phyloP scores from a whole-genome alignment of 2,329 filamentous ascomycete species.

The Aspergillus phoenicis region DNA sequence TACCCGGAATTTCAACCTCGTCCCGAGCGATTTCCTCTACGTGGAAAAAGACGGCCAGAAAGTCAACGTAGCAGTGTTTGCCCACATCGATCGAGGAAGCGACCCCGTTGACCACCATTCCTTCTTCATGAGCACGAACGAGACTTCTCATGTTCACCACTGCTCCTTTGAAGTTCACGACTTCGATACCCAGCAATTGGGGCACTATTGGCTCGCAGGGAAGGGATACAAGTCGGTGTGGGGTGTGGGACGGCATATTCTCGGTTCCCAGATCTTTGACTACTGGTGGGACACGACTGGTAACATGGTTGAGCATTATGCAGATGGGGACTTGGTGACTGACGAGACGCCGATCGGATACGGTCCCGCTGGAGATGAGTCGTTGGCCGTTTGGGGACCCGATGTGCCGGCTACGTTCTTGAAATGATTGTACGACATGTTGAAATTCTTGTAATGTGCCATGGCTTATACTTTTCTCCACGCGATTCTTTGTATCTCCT shows the following conservation, averaged over 20 bases:
- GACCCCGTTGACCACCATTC: slow-evolving; percentile 55
- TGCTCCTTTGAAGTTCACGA: slow-evolving; percentile 56
- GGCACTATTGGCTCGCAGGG: slow-evolving; percentile 53
- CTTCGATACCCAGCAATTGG: slow-evolving; percentile 55
- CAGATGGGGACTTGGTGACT: slow-evolving; percentile 21
- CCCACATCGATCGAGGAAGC: slow-evolving; percentile 54
- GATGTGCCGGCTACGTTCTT: slow-evolving; percentile 38
- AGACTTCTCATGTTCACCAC: slow-evolving; percentile 51
- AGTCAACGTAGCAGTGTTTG: slow-evolving; percentile 47
- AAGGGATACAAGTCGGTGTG: slow-evolving; percentile 46
- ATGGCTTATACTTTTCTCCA: no score
- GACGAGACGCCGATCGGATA: slow-evolving; percentile 36
- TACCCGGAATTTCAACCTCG: slow-evolving; percentile 34
- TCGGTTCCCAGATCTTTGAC: slow-evolving; percentile 23
- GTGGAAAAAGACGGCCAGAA: slow-evolving; percentile 21
- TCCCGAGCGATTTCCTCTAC: slow-evolving; percentile 36
- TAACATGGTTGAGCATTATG: slow-evolving; percentile 23
- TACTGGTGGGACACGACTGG: slow-evolving; percentile 23
- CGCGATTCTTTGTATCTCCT: no score
- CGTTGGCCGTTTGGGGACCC: slow-evolving; percentile 40
- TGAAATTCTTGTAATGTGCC: no score
- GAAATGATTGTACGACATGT: slow-evolving; percentile 20
- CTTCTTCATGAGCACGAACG: slow-evolving; percentile 51
- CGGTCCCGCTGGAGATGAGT: slow-evolving; percentile 35
- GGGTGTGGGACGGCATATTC: slow-evolving; percentile 22